phyloP scores from a whole-genome alignment of 768 basidiomycete genomes.

The Jaapia argillacea region DNA sequence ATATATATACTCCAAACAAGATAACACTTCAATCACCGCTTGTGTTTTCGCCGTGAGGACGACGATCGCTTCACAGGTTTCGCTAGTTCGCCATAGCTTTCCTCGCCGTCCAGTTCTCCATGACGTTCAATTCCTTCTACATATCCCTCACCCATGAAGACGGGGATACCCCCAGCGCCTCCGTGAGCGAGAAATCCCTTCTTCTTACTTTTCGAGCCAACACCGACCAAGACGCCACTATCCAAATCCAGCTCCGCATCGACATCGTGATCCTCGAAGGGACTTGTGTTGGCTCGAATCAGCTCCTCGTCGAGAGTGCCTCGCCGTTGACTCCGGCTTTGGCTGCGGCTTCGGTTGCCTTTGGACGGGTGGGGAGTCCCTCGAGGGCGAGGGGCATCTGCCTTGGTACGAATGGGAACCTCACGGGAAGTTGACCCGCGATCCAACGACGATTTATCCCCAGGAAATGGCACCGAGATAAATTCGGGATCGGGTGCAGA shows the following conservation, averaged over 20 bases:
- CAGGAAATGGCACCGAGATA: background rate
- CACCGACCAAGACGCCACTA: slow-evolving; percentile 38
- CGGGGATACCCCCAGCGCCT: slow-evolving; percentile 60
- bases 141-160: slow-evolving; percentile 64
- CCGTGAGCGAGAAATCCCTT: slow-evolving; percentile 65
- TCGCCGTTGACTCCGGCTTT: slow-evolving; percentile 23
- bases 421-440: too few relatives aligned
- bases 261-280: slow-evolving; percentile 23
- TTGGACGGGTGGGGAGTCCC: slow-evolving; percentile 3
- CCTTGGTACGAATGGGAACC: too few relatives aligned
- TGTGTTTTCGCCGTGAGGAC: too few relatives aligned
- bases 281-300: slow-evolving; percentile 27
- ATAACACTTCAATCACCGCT: too few relatives aligned
- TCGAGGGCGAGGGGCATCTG: background rate
- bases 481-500: too few relatives aligned
- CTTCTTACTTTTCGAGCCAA: slow-evolving; percentile 43
- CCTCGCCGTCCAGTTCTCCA: too few relatives aligned
- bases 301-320: slow-evolving; percentile 65
- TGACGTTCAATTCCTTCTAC: slow-evolving; percentile 45
- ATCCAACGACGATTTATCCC: background rate
- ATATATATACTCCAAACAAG: too few relatives aligned
- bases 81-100: too few relatives aligned
- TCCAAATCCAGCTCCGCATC: slow-evolving; percentile 33
- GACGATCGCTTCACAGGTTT: too few relatives aligned
- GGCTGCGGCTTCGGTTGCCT: slow-evolving; percentile 3